Conservation (phyloP, 2,329 filamentous ascomycete species). For the Epichloe uncinata region DNA sequence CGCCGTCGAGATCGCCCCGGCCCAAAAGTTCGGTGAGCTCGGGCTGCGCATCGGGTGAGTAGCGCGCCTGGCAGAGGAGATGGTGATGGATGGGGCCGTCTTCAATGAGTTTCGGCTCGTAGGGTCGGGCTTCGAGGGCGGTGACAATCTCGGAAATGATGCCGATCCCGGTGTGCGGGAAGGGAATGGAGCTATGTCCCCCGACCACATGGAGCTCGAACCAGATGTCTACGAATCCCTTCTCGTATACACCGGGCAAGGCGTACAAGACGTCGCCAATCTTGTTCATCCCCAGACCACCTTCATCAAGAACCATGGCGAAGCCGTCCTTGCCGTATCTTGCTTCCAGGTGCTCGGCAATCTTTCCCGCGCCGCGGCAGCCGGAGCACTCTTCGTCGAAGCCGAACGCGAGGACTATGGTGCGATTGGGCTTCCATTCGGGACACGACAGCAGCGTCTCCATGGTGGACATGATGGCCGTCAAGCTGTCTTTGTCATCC, state of each 20-base stretch:
- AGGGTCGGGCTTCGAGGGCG: slow-evolving; percentile 47
- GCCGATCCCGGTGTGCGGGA: slow-evolving; percentile 55
- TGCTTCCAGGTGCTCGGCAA: slow-evolving; percentile 35
- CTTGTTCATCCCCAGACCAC: slow-evolving; percentile 40
- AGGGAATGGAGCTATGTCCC: slow-evolving; percentile 49
- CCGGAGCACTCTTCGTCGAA: slow-evolving; percentile 55
- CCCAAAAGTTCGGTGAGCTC: slow-evolving; percentile 24
- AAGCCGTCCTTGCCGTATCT: slow-evolving; percentile 44
- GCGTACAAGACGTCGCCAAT: slow-evolving; percentile 35
- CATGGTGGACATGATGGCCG: slow-evolving; percentile 22
- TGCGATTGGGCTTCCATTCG: slow-evolving; percentile 38
- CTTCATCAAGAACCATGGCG: slow-evolving; percentile 50
- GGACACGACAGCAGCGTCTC: slow-evolving; percentile 38
- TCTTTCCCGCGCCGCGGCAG: slow-evolving; percentile 38
- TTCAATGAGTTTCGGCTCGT: slow-evolving; percentile 30
- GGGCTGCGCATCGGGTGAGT: slow-evolving; percentile 35
- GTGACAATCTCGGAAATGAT: slow-evolving; percentile 53
- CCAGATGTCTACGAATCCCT: slow-evolving; percentile 47
- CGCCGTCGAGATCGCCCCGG: slow-evolving; percentile 15
- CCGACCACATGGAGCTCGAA: slow-evolving; percentile 43
- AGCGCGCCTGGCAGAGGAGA: slow-evolving; percentile 42
- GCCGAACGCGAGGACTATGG: slow-evolving; percentile 46
- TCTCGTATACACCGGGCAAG: slow-evolving; percentile 47
- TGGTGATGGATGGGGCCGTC: slow-evolving; percentile 42
- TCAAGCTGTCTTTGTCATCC: slow-evolving; percentile 31